Evolutionary conservation across 2,329 filamentous ascomycete species (phyloP).

Genomic region (Aspergillus transmontanensis): DNA sequence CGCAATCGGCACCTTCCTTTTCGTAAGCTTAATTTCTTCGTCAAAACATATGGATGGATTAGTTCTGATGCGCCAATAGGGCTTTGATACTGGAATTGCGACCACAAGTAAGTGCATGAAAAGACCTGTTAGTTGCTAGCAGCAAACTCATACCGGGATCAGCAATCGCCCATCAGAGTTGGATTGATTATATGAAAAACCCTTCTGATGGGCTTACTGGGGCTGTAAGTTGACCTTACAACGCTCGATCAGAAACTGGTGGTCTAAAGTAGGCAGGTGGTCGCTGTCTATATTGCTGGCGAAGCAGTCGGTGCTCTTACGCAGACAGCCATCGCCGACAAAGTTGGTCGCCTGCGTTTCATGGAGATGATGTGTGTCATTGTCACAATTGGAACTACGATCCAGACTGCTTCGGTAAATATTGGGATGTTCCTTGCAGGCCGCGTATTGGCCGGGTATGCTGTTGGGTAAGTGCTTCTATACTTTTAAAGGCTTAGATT

Average conservation of each 20-base stretch:
- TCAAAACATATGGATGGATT: neutral
- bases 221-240: constrained; percentile 41
- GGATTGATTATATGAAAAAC: constrained; percentile 61
- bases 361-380: constrained; percentile 58
- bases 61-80: constrained; percentile 37
- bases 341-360: constrained; percentile 56
- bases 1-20: constrained; percentile 62
- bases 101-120: constrained; percentile 53
- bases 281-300: constrained; percentile 62
- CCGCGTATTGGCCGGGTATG: constrained; percentile 51
- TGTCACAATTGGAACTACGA: constrained; percentile 56
- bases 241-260: neutral
- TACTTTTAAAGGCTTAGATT: neutral
- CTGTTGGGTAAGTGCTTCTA: constrained; percentile 44
- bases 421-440: constrained; percentile 59
- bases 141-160: neutral
- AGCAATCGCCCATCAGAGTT: constrained; percentile 63
- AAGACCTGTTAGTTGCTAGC: neutral
- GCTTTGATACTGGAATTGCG: constrained; percentile 63
- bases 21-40: constrained; percentile 43
- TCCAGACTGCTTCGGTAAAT: constrained; percentile 59
- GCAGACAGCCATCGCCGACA: constrained; percentile 58
- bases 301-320: constrained; percentile 58
- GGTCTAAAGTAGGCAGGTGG: constrained; percentile 42
- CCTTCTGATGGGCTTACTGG: constrained; percentile 60